Base-by-base conservation (phyloP, 805 yeast species). In the Kazachstania psychrophila region DNA sequence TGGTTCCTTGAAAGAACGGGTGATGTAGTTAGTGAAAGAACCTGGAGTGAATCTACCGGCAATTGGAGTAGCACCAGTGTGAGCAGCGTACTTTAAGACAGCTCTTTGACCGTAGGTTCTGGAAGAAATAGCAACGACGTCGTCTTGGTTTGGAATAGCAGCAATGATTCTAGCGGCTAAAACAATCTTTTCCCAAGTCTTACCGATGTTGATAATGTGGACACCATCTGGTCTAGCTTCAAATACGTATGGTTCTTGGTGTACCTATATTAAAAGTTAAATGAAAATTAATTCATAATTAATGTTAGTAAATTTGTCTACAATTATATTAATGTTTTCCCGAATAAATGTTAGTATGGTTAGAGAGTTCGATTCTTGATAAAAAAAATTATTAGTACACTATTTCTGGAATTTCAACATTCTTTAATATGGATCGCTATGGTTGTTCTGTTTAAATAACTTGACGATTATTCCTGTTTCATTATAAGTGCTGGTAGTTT, bases 41-140 rank as follows among this genome's bases (percentile, higher is more conserved):
- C 99, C 99, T 74, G 99, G 99, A 62, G 98, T 92, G 84, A 92
- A 92, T 78, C 99, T 87, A 75, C 99, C 99, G 61, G 98, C 99
- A 75, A 92, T 89, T 68, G 99, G 88, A 59, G 97, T 89, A 58
- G 98, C 96, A 72, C 97, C 97, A 61, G 97, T 88, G 88, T 92
- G 97, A 61, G 96, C 85, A 66, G 99, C 96, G 66, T 82, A 92
- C 78, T 92, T 92, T 72, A 92, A 81, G 58, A 89, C 99, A 66
- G 98, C 98, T 79, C 99, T 92, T 78, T 92, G 99, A 67, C 98
- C 99, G 75, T 84, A 89, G 61, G 96, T 88, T 79, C 97, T 89
- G 62, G 97, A 85, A 54, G 97, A 88, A 64, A 94, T 86, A 61
- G 95, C 97, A 68, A 88, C 97, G 65, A 92, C 95, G 66, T 92